Evolutionary conservation across 257 asterid species (phyloP), one percentile per base, ranked within the genome.

Genomic region (Knoxia roxburghii): DNA sequence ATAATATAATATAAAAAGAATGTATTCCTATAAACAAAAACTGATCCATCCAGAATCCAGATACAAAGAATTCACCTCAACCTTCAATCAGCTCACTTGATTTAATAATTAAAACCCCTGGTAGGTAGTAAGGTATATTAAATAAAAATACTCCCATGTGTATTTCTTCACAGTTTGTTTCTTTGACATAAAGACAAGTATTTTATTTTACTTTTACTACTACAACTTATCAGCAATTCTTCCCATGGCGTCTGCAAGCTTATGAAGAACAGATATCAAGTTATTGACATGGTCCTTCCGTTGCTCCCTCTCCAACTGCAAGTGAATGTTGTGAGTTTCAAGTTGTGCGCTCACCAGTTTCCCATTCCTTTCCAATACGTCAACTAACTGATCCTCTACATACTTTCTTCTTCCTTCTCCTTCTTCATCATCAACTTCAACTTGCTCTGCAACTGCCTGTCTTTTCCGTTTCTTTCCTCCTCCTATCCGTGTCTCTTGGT

Each of bases 141-240:
- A n/a, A n/a, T n/a, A n/a, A n/a, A n/a, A n/a, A n/a, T n/a, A n/a
- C n/a, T n/a, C n/a, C n/a, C n/a, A n/a, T n/a, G n/a, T n/a, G n/a
- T n/a, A 37, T 37, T 37, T 37, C 41, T 37, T 37, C 41, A 37
- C 9, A 37, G n/a, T n/a, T 9, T 37, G 41, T 9, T 37, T 4
- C 41, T 50, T 35, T 41, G 52, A 61, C 53, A 68, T 80, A 72
- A 77, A 78, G 51, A 64, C 59, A 59, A 48, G n/a, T 64, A 46
- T 60, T 52, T n/a, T n/a, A n/a, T n/a, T n/a, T n/a, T n/a, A n/a
- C n/a, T n/a, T 37, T 37, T 37, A 37, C 41, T 17, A 50, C 90
- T 89, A 92, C 73, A 92, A 72, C 73, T 86, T 93, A 75, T 93
- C 96, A 0, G 97, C 97, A 75, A 93, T 88, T 82, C 83, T 83